Evolutionary conservation across 306 rosid species (phyloP), one percentile per base, ranked within the genome.

Genomic region (Vachellia collinsii): DNA sequence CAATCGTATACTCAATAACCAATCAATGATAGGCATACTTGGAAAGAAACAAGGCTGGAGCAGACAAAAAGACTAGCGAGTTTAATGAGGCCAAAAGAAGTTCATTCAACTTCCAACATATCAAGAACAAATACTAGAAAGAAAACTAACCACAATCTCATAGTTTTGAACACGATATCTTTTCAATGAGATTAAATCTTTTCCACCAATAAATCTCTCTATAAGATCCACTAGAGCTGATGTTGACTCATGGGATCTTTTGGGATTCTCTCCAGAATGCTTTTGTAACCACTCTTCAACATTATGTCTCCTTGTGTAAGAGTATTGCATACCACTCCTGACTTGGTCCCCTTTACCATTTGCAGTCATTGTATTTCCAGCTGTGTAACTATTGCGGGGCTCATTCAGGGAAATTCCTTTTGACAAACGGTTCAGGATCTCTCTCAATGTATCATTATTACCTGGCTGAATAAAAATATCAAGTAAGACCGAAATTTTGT

Each of bases 231-330:
- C 37, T 34, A 85, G 69, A 72, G 82, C 62, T 54, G 87, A 72
- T 8, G 71, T 44, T 61, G 72, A 72, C 63, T 44, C 34, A 50
- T 37, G 12, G 16, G 74, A 17, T 13, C 67, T 80, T 75, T 42
- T 70, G 54, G 81, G n/a, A 62, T 70, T 50, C 75, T 61, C 79
- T 68, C 20, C 51, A 2, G 73, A 71, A 39, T 54, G 73, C 74
- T 72, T 85, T 46, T 85, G 87, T 77, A 85, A 25, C 87, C 87
- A 85, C 62, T 85, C 77, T 61, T 81, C 78, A 25, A 81, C 83
- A 14, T 81, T 85, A 77, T 58, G 62, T 67, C 69, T 81, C 82
- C 74, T 59, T 77, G 39, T 75, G 77, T 58, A 77, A 42, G 80
- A 29, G 63, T 66, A 72, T 14, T 62, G 66, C 75, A 72, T 65